Evolutionary conservation across 23 red algal genomes (phyloP), one percentile per base, ranked within the genome.

Genomic region (Gracilariopsis chorda): DNA sequence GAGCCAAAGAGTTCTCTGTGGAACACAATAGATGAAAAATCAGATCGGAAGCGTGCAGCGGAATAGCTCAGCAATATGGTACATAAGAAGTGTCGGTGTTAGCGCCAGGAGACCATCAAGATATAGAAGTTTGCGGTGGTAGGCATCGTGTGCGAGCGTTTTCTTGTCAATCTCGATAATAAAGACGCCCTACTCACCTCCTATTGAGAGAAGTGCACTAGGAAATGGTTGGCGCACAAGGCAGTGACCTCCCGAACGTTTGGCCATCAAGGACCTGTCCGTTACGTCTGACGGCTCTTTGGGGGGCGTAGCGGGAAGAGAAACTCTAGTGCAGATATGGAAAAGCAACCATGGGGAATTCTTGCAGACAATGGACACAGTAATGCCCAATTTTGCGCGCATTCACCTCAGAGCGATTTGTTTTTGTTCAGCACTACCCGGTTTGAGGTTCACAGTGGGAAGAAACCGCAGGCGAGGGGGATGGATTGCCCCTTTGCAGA

Each of bases 61-160:
- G 86, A 90, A 75, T 51, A 35, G 23, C 46, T 77, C 17, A 70
- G 86, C 12, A 79, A 90, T 25, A 39, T 24, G 14, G 44, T 90
- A 52, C 86, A 77, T 20, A 37, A 29, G 29, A 30, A 39, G 43
- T 76, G 65, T 33, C 86, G 69, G 12, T 35, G 51, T 23, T 78
- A 47, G 86, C 27, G 39, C 36, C 40, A 47, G n/a, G 16, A 47
- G 55, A 40, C 76, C 48, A 80, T 80, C 76, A 40, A 80, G 36
- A 7, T 40, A 80, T 7, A 51, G 30, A 12, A 80, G 28, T 52
- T 80, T 7, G 8, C 43, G 48, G 36, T 80, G 76, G 0, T 47
- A 40, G 21, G n/a, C 20, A 25, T 27, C 44, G 37, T 29, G 37
- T 1, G 55, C 48, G 76, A 30, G 19, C 12, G 19, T n/a, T 7